These are phyloP conservation scores for Heliocybe sulcata DNA, from an alignment of 1,284 basidiomycete species.

Conservation along the genomic window DNA sequence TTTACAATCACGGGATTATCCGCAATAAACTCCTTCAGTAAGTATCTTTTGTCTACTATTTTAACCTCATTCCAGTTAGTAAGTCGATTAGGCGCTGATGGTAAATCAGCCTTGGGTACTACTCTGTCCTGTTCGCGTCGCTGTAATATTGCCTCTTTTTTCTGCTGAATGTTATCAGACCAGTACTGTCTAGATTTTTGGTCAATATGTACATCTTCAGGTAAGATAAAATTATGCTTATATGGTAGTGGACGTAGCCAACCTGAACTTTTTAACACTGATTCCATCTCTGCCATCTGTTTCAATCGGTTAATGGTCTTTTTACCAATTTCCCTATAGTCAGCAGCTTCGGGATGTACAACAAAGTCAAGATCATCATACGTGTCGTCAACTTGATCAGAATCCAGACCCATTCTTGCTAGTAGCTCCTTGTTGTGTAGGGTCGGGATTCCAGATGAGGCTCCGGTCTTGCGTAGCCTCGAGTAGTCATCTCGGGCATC, in stretches of 20 bases:
- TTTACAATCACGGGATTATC: constrained; percentile 2
- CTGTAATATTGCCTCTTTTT: not conserved
- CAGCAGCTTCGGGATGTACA: constrained; percentile 4
- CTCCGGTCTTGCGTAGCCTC: not conserved
- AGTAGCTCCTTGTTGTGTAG: not conserved
- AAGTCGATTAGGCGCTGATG: not conserved
- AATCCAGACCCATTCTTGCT: not conserved
- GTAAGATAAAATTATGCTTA: too few species aligned
- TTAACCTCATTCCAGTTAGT: constrained; percentile 2
- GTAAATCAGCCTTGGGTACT: not conserved
- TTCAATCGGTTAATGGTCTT: not conserved
- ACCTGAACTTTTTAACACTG: not conserved
- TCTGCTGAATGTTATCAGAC: not conserved
- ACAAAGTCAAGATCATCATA: not conserved
- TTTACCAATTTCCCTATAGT: not conserved
- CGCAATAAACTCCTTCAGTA: not conserved
- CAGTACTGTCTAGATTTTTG: not conserved
- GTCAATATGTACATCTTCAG: not conserved
- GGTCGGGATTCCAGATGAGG: not conserved
- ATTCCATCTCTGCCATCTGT: constrained; percentile 1
- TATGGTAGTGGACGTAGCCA: too few species aligned
- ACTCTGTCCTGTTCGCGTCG: not conserved
- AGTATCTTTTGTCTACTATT: not conserved
- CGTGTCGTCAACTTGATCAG: not conserved
- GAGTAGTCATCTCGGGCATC: constrained; percentile 12